Evolutionary conservation across 257 asterid species (phyloP), one percentile per base, ranked within the genome.

Genomic region (Coffea canephora): DNA sequence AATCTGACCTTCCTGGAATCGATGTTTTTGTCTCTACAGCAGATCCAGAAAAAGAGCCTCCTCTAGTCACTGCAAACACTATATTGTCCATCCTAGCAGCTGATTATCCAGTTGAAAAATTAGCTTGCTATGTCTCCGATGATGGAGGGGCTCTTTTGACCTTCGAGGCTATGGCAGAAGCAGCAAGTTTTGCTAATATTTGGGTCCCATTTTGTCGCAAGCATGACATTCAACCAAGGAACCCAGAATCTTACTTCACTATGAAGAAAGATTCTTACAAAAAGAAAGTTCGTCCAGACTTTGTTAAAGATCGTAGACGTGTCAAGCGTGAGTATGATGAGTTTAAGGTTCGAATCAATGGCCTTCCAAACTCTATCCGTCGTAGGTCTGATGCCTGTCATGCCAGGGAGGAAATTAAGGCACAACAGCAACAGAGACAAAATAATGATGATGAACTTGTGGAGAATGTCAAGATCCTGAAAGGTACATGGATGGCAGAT

Each of bases 121-220:
- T 92, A 65, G 79, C 97, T 19, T 92, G 97, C 79, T 92, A 92
- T 82, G 93, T 92, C 69, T 92, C 97, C 7, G 97, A 92, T 57
- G 97, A 92, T 78, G 97, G 97, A 8, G 96, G 97, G 49, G 93
- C 97, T 70, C 94, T 92, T 62, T 81, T 92, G 71, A 92, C 97
- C 10, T 92, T 92, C 68, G 97, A 92, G 90, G 97, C 97, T 82
- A 89, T 92, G 94, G 97, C 97, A 5, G 97, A 92, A 87, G 97
- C 97, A 77, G 97, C 97, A n/a, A 92, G 97, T 79, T 92, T 89
- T 64, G 96, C 97, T 14, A 91, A 92, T 89, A 43, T 89, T 77
- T 92, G 97, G 97, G 97, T 91, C 46, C 97, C 96, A 5, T 92
- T 92, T 78, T 92, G 97, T 73, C 88, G 96, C 15, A 92, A 92